Conservation (phyloP, 176 grass and related monocot species). For the Luzula sylvatica region DNA sequence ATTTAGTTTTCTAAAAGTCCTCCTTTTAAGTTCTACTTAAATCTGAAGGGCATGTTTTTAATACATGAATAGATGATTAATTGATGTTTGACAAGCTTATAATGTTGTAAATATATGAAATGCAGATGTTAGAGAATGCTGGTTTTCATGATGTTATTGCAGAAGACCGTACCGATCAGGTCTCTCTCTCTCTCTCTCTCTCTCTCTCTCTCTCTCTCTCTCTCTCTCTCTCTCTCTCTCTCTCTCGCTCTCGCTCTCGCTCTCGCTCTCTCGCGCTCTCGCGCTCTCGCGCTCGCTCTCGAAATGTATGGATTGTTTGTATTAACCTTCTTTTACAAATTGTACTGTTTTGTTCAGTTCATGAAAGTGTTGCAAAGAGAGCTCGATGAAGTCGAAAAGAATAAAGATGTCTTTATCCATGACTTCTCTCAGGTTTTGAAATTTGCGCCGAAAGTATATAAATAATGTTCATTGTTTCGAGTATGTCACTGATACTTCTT, state of each 20-base stretch:
- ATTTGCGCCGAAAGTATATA: too few relatives aligned
- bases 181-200: constrained; percentile 17
- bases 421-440: constrained; percentile 68
- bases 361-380: constrained; percentile 57
- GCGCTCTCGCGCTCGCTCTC: too few relatives aligned
- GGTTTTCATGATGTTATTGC: constrained; percentile 65
- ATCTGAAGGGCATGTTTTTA: too few relatives aligned
- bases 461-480: too few relatives aligned
- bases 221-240: constrained; percentile 17
- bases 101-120: constrained; percentile 1
- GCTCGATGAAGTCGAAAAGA: constrained; percentile 56
- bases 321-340: constrained; percentile 12
- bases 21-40: too few relatives aligned
- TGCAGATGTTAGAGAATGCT: constrained; percentile 66
- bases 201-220: background rate
- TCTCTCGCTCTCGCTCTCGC: constrained; percentile 27
- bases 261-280: constrained; percentile 28
- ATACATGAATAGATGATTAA: too few relatives aligned
- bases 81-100: background rate
- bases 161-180: constrained; percentile 87
- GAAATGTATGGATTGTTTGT: too few relatives aligned
- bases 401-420: constrained; percentile 55
- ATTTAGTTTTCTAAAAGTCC: too few relatives aligned
- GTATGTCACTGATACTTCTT: background rate
- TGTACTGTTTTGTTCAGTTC: constrained; percentile 37